Conservation (phyloP, 2,329 filamentous ascomycete species). For the Diaporthe amygdali region DNA sequence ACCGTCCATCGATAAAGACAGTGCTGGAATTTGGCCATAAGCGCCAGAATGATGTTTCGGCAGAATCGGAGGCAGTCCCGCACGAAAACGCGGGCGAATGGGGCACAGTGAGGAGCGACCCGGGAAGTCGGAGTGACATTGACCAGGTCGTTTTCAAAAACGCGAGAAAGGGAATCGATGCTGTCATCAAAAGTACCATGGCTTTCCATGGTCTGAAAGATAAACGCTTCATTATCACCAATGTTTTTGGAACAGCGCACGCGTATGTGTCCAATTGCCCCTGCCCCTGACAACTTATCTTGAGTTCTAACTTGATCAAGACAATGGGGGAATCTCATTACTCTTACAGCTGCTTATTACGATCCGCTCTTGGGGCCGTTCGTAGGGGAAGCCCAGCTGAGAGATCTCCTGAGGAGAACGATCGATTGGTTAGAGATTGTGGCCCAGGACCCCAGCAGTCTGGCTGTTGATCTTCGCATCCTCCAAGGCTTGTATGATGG, state of each 20-base stretch:
- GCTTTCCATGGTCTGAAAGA: conserved; percentile 73
- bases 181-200: conserved; percentile 82
- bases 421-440: conserved; percentile 77
- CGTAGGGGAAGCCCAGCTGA: conserved; percentile 61
- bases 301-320: conserved; percentile 47
- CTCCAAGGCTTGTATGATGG: conserved; percentile 61
- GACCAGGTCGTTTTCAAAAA: conserved; percentile 55
- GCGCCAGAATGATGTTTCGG: conserved; percentile 36
- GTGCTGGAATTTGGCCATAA: conserved; percentile 54
- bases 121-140: conserved; percentile 44
- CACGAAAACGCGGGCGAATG: neutral
- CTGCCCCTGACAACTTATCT: neutral
- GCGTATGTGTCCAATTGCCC: conserved; percentile 71
- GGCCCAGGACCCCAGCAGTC: conserved; percentile 74
- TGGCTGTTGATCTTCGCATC: conserved; percentile 77
- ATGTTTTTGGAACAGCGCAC: conserved; percentile 93
- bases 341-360: conserved; percentile 81
- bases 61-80: conserved; percentile 36
- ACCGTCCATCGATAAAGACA: conserved; percentile 73
- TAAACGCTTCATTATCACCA: conserved; percentile 83
- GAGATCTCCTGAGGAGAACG: conserved; percentile 71
- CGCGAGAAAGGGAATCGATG: conserved; percentile 69
- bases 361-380: conserved; percentile 66
- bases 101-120: conserved; percentile 38
- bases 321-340: conserved; percentile 95